Evolutionary conservation across 345 rosid genomes (phyloP).

Genomic region (Populus pruinosa): DNA sequence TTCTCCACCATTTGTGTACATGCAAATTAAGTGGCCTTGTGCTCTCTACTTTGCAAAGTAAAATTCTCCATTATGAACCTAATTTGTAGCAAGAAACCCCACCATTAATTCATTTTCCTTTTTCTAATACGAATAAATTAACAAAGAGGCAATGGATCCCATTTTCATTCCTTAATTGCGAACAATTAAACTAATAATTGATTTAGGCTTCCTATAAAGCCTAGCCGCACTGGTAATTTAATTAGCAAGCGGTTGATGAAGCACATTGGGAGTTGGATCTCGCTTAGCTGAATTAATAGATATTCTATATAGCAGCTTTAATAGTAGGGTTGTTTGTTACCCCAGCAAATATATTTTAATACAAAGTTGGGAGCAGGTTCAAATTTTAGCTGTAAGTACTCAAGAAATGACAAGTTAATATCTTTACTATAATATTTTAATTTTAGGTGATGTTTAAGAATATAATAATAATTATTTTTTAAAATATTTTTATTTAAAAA

Average conservation of each 20-base stretch:
- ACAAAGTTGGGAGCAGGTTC: not conserved
- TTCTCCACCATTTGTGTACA: not conserved
- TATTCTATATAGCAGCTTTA: not conserved
- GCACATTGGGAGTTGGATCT: not conserved
- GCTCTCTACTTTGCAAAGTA: not conserved
- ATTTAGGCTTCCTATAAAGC: not conserved
- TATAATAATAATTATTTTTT: too few species aligned
- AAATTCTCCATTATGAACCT: not conserved
- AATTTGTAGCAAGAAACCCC: not conserved
- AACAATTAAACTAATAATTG: not conserved
- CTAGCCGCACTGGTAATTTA: not conserved
- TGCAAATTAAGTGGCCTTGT: not conserved
- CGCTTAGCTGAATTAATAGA: not conserved
- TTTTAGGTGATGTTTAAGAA: too few species aligned
- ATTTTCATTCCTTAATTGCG: not conserved
- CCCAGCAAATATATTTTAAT: not conserved
- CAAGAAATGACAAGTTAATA: not conserved
- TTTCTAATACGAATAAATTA: not conserved
- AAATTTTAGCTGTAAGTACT: not conserved
- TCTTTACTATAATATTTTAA: too few species aligned
- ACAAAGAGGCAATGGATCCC: not conserved
- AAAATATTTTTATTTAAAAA: too few species aligned
- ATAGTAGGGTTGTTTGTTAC: not conserved
- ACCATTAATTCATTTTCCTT: not conserved
- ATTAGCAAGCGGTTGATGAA: not conserved